Evolutionary conservation across 192 early-diverging fungal genomes (phyloP).

Genomic region (Linnemannia elongata): DNA sequence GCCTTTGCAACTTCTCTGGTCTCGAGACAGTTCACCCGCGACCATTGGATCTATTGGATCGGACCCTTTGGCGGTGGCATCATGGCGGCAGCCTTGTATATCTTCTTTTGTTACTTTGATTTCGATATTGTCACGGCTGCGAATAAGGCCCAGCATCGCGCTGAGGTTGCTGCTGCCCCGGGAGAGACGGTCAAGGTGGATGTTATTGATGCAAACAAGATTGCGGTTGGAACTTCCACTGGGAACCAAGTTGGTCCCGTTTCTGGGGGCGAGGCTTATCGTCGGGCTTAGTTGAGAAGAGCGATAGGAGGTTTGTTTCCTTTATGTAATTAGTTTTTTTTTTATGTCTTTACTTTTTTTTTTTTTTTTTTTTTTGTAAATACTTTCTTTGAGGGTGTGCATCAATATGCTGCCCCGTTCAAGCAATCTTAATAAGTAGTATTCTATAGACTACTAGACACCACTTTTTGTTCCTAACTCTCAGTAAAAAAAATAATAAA

Average conservation of each 20-base stretch:
- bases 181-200: conserved; percentile 13
- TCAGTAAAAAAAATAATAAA: background rate
- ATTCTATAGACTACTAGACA: background rate
- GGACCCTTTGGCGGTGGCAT: conserved; percentile 64
- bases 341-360: background rate
- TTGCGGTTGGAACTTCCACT: background rate
- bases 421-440: background rate
- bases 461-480: background rate
- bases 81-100: conserved; percentile 47
- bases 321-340: background rate
- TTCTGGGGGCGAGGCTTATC: background rate
- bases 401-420: no score
- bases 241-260: background rate
- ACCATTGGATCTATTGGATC: conserved; percentile 77
- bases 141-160: conserved; percentile 12
- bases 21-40: conserved; percentile 56
- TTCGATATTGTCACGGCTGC: conserved; percentile 21
- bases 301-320: no score
- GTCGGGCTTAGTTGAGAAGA: background rate
- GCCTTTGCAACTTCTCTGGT: conserved; percentile 72
- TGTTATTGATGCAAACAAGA: background rate
- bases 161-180: conserved; percentile 12
- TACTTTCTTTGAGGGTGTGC: background rate
- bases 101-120: conserved; percentile 38
- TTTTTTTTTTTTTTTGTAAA: background rate